These are phyloP conservation scores for Nepenthes mirabilis DNA, from an alignment of 148 eudicot genomes.

Conservation along the genomic window DNA sequence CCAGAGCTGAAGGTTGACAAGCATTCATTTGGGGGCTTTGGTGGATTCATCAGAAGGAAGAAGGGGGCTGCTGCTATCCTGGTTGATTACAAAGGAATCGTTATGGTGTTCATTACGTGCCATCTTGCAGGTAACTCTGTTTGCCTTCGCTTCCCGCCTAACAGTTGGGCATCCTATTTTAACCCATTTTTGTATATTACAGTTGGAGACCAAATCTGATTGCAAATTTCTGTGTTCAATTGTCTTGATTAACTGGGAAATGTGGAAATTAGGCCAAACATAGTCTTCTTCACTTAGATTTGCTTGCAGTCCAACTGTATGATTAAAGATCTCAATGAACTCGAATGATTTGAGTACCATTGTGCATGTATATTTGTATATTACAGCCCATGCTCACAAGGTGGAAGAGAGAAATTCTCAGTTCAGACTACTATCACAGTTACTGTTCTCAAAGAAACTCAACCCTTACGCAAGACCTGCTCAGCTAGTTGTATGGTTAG, in stretches of 20 bases:
- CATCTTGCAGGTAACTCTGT: slow-evolving; percentile 34
- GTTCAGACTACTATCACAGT: slow-evolving; percentile 21
- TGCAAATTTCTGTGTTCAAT: too few relatives aligned
- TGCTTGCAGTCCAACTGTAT: too few relatives aligned
- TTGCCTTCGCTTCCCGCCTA: neutral
- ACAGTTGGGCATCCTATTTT: neutral
- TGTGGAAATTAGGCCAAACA: too few relatives aligned
- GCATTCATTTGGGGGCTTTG: slow-evolving; percentile 25
- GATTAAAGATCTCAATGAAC: too few relatives aligned
- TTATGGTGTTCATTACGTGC: slow-evolving; percentile 33
- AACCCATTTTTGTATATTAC: too few relatives aligned
- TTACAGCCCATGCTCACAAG: slow-evolving; percentile 31
- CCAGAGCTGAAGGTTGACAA: slow-evolving; percentile 30
- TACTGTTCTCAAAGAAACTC: slow-evolving; percentile 29
- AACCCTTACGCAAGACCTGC: slow-evolving; percentile 23
- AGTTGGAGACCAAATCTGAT: too few relatives aligned
- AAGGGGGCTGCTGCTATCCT: slow-evolving; percentile 42
- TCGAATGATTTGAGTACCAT: too few relatives aligned
- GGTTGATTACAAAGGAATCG: slow-evolving; percentile 25
- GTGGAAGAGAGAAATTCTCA: slow-evolving; percentile 41
- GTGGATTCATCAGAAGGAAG: slow-evolving; percentile 35
- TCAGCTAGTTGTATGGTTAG: slow-evolving; percentile 33
- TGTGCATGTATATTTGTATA: neutral
- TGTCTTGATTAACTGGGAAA: too few relatives aligned
- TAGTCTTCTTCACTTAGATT: too few relatives aligned